Evolutionary conservation across 805 yeast species (phyloP).

Genomic region (Suhomyces tanzawaensis): DNA sequence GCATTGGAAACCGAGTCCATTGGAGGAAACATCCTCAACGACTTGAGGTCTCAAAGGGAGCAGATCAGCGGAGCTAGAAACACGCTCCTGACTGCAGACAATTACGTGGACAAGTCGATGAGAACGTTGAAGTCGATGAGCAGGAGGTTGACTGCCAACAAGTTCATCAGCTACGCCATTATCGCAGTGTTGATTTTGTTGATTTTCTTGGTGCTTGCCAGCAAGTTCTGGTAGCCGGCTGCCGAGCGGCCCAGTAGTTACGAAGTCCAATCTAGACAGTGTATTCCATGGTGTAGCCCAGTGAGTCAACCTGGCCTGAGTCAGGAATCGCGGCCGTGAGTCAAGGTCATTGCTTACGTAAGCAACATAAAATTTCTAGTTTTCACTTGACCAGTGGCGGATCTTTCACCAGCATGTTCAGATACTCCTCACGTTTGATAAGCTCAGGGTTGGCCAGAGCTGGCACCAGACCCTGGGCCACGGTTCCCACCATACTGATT

Average conservation of each 20-base stretch:
- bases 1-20: conserved; percentile 91
- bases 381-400: neutral
- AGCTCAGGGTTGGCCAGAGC: conserved; percentile 1
- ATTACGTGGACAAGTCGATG: conserved; percentile 85
- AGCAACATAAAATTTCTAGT: neutral
- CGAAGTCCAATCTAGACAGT: no score
- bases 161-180: conserved; percentile 85
- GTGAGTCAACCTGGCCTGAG: no score
- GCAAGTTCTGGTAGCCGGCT: conserved; percentile 67
- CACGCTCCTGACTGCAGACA: conserved; percentile 85
- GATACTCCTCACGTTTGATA: neutral
- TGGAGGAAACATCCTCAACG: conserved; percentile 87
- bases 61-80: conserved; percentile 84
- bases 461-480: neutral
- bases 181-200: conserved; percentile 81
- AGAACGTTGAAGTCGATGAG: conserved; percentile 89
- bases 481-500: conserved; percentile 3
- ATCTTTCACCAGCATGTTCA: conserved; percentile 1
- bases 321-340: no score
- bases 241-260: no score
- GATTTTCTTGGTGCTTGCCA: conserved; percentile 77
- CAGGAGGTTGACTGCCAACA: conserved; percentile 86
- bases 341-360: neutral
- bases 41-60: conserved; percentile 89
- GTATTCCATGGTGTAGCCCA: no score